A percentile compares a stretch with the other conserved stretches of the same genome.
Evolutionary conservation across 2,329 filamentous ascomycete genomes (phyloP).

Genomic region (Phyllosticta citriasiana): DNA sequence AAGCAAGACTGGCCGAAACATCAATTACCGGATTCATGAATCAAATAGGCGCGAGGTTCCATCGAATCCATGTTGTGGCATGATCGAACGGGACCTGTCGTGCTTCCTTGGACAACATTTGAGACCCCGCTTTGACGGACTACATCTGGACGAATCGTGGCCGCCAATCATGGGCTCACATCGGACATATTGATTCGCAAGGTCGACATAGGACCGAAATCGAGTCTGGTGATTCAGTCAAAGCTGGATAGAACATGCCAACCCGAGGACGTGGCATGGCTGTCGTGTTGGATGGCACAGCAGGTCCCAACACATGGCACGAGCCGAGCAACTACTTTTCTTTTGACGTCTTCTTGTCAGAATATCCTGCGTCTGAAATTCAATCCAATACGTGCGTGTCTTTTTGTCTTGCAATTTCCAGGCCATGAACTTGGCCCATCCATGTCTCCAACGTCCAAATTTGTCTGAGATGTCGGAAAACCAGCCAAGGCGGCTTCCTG

Average conservation of each 20-base stretch:
- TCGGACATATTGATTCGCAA: background rate
- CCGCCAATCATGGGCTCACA: background rate
- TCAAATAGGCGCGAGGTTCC: background rate
- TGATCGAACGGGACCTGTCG: constrained; percentile 43
- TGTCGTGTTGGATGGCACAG: background rate
- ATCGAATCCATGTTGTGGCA: background rate
- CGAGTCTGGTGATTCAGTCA: background rate
- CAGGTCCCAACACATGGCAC: background rate
- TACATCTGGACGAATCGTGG: background rate
- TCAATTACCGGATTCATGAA: background rate
- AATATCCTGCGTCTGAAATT: background rate
- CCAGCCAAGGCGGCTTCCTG: background rate
- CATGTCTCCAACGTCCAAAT: too few species aligned
- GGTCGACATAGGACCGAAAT: background rate
- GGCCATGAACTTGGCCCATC: too few species aligned
- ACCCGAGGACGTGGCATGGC: background rate
- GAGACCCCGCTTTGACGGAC: background rate
- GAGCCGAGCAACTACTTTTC: background rate
- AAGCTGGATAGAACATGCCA: background rate
- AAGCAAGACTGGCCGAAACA: background rate
- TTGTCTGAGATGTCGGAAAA: background rate
- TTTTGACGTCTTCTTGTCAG: background rate
- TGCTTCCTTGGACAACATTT: background rate
- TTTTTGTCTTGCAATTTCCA: too few species aligned
- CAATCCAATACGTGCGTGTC: too few species aligned